These are phyloP conservation scores for Hippophae rhamnoides DNA, from an alignment of 306 rosid species.

Conservation along the genomic window DNA sequence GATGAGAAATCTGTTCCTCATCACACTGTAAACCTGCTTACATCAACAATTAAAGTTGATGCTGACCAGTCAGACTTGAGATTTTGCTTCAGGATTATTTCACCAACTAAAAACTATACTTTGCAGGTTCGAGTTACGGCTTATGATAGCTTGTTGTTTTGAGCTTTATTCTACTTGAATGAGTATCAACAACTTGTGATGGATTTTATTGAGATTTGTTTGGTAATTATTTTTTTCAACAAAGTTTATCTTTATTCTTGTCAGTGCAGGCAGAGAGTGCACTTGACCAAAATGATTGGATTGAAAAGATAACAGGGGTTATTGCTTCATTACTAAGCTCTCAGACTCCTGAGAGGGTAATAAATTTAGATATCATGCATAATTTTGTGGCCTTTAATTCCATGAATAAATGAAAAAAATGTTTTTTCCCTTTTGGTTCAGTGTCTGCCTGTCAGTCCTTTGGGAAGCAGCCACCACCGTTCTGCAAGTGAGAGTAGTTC, in stretches of 20 bases:
- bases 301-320: conserved; percentile 98
- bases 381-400: conserved; percentile 14
- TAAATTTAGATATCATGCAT: conserved; percentile 12
- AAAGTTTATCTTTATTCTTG: conserved; percentile 42
- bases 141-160: conserved; percentile 20
- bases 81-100: conserved; percentile 97
- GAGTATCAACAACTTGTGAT: neutral
- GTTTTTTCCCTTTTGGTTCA: conserved; percentile 30
- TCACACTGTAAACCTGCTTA: conserved; percentile 95
- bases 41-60: conserved; percentile 95
- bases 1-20: conserved; percentile 99
- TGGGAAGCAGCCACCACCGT: conserved; percentile 86
- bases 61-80: conserved; percentile 98
- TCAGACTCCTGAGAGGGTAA: conserved; percentile 96
- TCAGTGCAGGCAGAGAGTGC: conserved; percentile 99
- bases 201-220: neutral
- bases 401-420: conserved; percentile 17
- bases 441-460: conserved; percentile 83
- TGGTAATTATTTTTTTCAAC: conserved; percentile 24
- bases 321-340: conserved; percentile 96
- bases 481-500: conserved; percentile 99
- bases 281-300: conserved; percentile 99
- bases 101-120: conserved; percentile 96
- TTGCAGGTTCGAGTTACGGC: conserved; percentile 56
- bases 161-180: neutral